Base-by-base conservation (phyloP, 2,329 filamentous ascomycete species). In the Pseudocercospora pini-densiflorae region DNA sequence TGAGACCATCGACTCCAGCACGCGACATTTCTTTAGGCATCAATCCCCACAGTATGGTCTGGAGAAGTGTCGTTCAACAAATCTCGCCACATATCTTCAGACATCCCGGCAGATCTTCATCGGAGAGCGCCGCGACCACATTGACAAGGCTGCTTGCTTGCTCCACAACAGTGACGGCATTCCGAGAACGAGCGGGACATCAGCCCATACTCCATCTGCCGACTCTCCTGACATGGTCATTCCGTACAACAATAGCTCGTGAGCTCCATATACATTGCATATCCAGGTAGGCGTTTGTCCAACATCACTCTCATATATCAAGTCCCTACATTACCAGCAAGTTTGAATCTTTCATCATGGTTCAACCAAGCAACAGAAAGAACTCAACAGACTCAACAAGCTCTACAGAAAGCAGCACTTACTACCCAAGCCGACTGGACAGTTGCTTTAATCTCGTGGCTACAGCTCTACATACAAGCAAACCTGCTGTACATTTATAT, bases 401-500 rank as follows among this genome's bases (percentile, higher is more conserved):
- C 8, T 8, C 29, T 5, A 36, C 33, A 36, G 33, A 14, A 36
- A 40, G 36, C 33, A 29, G 4, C 21, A 58, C 43, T 24, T 31
- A 58, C 55, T 58, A 43, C 16, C 24, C 53, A 7, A 57, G 43
- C 12, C 65, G 57, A 33, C 55, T 67, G 21, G 57, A 67, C 29
- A 61, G 61, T 31, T 67, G 61, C 43, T 67, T 61, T 40, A 60
- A 51, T 27, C 31, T 63, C 51, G 49, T 63, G 10, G 61, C 62
- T 33, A 63, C 55, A 43, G 64, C 64, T 57, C 49, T 67, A 5
- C 65, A 67, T n/a, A 67, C 65, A 19, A 61, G 45, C 14, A 62
- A 59, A 45, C 61, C 65, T 16, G 62, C 61, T 29, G 61, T 64
- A 49, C 65, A 67, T 19, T 58, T 67, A 31, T 64, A 67, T 51